A percentile compares a stretch with the other conserved stretches of the same genome.
These are phyloP conservation scores for Draba incana DNA, from an alignment of 345 rosid genomes.

Conservation along the genomic window DNA sequence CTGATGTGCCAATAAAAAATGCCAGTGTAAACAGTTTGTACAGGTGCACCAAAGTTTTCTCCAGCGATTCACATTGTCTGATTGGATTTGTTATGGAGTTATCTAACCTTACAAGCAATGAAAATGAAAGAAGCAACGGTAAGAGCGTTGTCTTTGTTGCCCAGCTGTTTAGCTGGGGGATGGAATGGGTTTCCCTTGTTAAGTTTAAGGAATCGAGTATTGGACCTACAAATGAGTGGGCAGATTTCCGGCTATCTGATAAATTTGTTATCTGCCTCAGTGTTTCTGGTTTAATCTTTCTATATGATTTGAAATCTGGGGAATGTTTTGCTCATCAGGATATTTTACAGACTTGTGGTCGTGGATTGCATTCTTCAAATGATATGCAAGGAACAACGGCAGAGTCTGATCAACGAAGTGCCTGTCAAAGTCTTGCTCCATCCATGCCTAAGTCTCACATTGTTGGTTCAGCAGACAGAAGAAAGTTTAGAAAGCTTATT, in stretches of 20 bases:
- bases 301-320: slow-evolving; percentile 71
- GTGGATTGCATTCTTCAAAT: slow-evolving; percentile 48
- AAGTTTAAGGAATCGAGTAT: slow-evolving; percentile 54
- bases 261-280: slow-evolving; percentile 85
- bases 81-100: slow-evolving; percentile 75
- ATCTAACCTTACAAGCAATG: slow-evolving; percentile 45
- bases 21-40: slow-evolving; percentile 44
- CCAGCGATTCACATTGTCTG: slow-evolving; percentile 70
- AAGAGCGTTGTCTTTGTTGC: slow-evolving; percentile 62
- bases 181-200: slow-evolving; percentile 83
- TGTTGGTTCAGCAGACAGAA: slow-evolving; percentile 43
- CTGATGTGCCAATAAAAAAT: slow-evolving; percentile 40
- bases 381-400: slow-evolving; percentile 39
- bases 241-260: slow-evolving; percentile 81
- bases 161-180: slow-evolving; percentile 62
- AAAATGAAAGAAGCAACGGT: slow-evolving; percentile 40
- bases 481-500: slow-evolving; percentile 74
- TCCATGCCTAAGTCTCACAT: slow-evolving; percentile 35
- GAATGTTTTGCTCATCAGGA: slow-evolving; percentile 61
- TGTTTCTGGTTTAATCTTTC: slow-evolving; percentile 62
- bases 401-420: slow-evolving; percentile 40
- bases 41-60: slow-evolving; percentile 74
- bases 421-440: slow-evolving; percentile 43
- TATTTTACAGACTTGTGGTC: slow-evolving; percentile 55
- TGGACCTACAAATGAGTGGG: slow-evolving; percentile 59